Evolutionary conservation across 176 grass and related monocot genomes (phyloP).

Genomic region (Carex cristatella): DNA sequence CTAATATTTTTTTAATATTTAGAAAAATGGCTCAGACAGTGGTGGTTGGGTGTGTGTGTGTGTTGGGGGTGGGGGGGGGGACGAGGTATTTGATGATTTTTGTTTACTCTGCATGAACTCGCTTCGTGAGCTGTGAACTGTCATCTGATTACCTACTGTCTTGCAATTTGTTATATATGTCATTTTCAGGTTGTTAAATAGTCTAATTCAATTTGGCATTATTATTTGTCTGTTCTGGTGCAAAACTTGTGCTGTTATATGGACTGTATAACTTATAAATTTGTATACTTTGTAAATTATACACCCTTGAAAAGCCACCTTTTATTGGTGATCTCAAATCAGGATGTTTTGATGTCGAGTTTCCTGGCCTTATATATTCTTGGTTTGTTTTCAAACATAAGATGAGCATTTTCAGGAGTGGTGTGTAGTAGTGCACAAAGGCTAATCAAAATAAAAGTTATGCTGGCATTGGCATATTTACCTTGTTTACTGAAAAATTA

Average conservation of each 20-base stretch:
- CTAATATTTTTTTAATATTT: neutral
- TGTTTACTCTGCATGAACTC: neutral
- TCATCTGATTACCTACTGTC: neutral
- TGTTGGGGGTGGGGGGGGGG: neutral
- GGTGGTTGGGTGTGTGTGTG: neutral
- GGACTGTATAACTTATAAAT: neutral
- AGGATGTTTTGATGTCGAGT: neutral
- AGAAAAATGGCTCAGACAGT: neutral
- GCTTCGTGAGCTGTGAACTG: neutral
- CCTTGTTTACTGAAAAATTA: neutral
- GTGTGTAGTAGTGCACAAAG: neutral
- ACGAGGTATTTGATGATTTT: neutral
- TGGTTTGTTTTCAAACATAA: neutral
- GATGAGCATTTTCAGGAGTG: neutral
- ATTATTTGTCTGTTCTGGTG: constrained; percentile 4
- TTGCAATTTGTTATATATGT: neutral
- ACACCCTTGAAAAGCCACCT: neutral
- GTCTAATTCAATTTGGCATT: constrained; percentile 7
- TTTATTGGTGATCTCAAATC: neutral
- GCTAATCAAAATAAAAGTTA: neutral
- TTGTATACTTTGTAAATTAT: neutral
- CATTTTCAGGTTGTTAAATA: constrained; percentile 23
- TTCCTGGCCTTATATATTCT: neutral
- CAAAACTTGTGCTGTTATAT: neutral
- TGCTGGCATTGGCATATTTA: neutral